Evolutionary conservation across 2,329 filamentous ascomycete genomes (phyloP).

Genomic region (Biscogniauxia sp.): DNA sequence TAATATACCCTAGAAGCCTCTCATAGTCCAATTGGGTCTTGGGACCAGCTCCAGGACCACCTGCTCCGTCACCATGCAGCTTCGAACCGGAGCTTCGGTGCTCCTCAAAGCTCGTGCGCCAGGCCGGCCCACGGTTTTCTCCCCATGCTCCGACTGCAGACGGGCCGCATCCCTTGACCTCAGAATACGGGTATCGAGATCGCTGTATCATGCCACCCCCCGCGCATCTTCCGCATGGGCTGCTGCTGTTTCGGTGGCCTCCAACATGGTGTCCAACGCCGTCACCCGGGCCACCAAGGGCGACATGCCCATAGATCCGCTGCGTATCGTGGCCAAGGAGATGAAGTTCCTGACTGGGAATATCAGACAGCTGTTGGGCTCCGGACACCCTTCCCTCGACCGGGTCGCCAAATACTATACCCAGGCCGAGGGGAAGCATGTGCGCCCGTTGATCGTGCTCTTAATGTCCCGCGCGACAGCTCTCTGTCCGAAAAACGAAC

Average conservation of each 20-base stretch:
- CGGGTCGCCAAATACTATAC: constrained; percentile 98
- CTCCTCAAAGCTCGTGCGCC: constrained; percentile 42
- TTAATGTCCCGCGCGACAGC: constrained; percentile 94
- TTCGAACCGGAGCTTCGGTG: constrained; percentile 52
- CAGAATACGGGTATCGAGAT: constrained; percentile 34
- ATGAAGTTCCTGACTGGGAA: constrained; percentile 95
- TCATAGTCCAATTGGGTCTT: constrained; percentile 33
- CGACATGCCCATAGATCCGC: constrained; percentile 77
- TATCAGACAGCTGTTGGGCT: constrained; percentile 88
- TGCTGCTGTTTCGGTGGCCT: constrained; percentile 67
- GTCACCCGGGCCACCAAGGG: constrained; percentile 60
- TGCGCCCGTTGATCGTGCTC: constrained; percentile 89
- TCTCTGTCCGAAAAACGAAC: constrained; percentile 61
- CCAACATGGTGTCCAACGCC: constrained; percentile 69
- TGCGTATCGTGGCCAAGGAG: constrained; percentile 89
- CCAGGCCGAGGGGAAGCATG: constrained; percentile 92
- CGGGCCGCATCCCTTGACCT: constrained; percentile 31
- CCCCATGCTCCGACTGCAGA: constrained; percentile 40
- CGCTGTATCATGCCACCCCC: constrained; percentile 44
- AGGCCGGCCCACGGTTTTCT: constrained; percentile 35
- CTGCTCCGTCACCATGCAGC: constrained; percentile 44
- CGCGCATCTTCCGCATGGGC: constrained; percentile 65
- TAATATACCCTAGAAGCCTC: constrained; percentile 12
- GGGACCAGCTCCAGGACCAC: constrained; percentile 15
- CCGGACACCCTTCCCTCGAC: constrained; percentile 90